Evolutionary conservation across 129 eudicot genomes (phyloP), one percentile per base, ranked within the genome.

Genomic region (Centrapalus pauciflorus): DNA sequence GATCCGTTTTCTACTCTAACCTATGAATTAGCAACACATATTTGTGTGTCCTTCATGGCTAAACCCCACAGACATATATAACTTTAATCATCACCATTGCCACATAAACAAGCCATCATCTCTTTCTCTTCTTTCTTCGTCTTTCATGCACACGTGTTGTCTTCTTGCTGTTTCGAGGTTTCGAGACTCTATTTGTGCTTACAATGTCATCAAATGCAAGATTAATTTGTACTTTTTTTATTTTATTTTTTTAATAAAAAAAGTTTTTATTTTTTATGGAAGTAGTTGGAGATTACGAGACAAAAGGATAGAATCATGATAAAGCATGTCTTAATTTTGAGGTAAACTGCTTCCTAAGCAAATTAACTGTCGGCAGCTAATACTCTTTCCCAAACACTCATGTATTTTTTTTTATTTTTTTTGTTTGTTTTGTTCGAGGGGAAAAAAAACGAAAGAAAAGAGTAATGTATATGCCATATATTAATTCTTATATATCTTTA

Each of bases 1-100:
- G 81, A 75, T 71, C 91, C 84, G 82, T 88, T 82, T 84, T 77
- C 73, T 75, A 83, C 90, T 84, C 89, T 67, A 83, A 51, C 81
- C 72, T 75, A 75, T 75, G 33, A 68, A 33, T 67, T 48, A 63
- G 45, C 34, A 75, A 66, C 67, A 68, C 69, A 48, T 24, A n/a
- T 71, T n/a, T 23, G 23, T 66, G 14, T 74, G 19, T 60, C 35
- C 55, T 17, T 40, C 28, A 4, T 24, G 24, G 27, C 13, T 5
- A 14, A 55, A 25, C 72, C 81, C 82, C 84, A 83, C 84, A 59
- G 69, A 71, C 45, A 70, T n/a, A n/a, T n/a, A n/a, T 76, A 74
- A 72, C 80, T 57, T 67, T 70, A 72, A 77, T 80, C 70, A 77
- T 84, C 83, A 80, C 85, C 81, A 70, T 84, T 84, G 81, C 90